Base-by-base conservation (phyloP, 192 early-diverging fungal species). In the Podila epicladia region DNA sequence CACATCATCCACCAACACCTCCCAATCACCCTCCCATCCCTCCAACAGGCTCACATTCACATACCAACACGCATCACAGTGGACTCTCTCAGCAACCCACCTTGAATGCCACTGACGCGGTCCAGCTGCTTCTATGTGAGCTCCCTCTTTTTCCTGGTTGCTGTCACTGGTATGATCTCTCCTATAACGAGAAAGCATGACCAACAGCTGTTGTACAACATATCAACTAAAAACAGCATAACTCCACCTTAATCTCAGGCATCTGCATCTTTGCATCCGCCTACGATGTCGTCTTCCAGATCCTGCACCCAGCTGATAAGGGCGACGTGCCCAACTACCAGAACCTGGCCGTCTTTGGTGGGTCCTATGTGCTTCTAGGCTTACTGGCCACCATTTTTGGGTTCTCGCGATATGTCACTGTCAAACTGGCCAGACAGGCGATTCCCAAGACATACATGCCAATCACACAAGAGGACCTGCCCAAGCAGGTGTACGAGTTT, bases 371-470 rank as follows among this genome's bases (percentile, higher is more conserved):
- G 24, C 65, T 85, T 26, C 64, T 88, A 68, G 86, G 86, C 7
- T 28, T 90, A 28, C 24, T 85, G 9, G 72, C 87, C 5, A 72
- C 85, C 3, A 80, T 86, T 11, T 82, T 88, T 76, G 83, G 84
- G 5, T 87, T 84, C 63, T 83, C 84, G 53, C 87, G 89, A 4
- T 69, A 87, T 35, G 67, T 85, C 8, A 86, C 73, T 24, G 85
- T 87, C 9, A 85, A 84, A 58, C 65, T 77, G 58, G 77, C 86
- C n/a, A 63, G 86, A 29, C 71, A 70, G 28, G 82, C 83, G 50
- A 90, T 90, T 31, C 89, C 89, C 55, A 90, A 90, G 57, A 61
- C 84, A 1, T 87, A 85, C 41, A 73, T 87, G 58, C 86, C 85
- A 1, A 87, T 87, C 61, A 77, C 77, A 24, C 33, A 71, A 17